Base-by-base conservation (phyloP, 805 yeast species). In the Ogataea parapolymorpha region DNA sequence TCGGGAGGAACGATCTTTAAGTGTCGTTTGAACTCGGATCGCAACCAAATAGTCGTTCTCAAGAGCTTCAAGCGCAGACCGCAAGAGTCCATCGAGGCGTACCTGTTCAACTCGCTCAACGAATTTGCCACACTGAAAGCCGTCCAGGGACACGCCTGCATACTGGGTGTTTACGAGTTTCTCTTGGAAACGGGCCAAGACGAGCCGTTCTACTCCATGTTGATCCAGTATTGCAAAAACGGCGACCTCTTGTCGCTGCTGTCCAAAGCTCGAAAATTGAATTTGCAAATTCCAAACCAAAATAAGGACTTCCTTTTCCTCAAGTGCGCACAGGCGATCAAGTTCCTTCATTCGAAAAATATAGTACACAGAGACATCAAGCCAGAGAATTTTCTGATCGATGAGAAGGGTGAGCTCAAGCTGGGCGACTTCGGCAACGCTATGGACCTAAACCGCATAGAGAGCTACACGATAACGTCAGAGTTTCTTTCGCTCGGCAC, bases 381-480 rank as follows among this genome's bases (percentile, higher is more conserved):
- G 49, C 80, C 81, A 2, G 81, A 76, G 44, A 77, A 77, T 54
- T 64, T 71, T 31, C 53, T 77, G 16, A 67, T 76, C 31, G 77
- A 70, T 49, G 54, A 51, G 8, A 49, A 58, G 11, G 82, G 82
- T 3, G 56, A 56, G 10, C 58, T 76, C 27, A 68, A 71, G 37
- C 61, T 75, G 32, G 60, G 68, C 16, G 82, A 77, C 51, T 77
- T 77, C 50, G 80, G 80, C 3, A 75, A 70, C 57, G 69, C 75
- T 11, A 40, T 74, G 11, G 65, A 71, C 48, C 50, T 68, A 24
- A 44, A 50, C 23, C 40, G 53, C 6, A 18, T 58, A 1, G 46
- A 45, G 9, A 12, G 35, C 22, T 54, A 59, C 38, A 52, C 49
- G 3, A 20, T 56, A 8, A 37, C 46, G 1, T 46, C 49, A 15